Evolutionary conservation across 257 asterid species (phyloP).

Genomic region (Ajuga chamaepitys): DNA sequence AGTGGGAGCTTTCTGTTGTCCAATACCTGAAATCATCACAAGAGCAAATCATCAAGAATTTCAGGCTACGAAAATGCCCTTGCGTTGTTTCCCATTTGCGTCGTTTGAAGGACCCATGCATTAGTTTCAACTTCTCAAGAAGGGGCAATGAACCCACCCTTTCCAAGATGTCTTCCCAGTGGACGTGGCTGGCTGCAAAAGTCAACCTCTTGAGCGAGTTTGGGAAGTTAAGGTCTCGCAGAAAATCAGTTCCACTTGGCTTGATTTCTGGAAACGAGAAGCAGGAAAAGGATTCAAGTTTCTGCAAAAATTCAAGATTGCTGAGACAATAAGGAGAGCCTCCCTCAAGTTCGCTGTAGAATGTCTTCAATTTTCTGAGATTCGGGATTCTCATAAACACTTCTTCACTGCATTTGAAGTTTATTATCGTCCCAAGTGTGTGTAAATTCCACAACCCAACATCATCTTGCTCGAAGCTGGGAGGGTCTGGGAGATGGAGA

Average conservation of each 20-base stretch:
- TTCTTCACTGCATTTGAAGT: slow-evolving; percentile 5
- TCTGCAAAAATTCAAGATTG: neutral
- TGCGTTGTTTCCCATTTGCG: neutral
- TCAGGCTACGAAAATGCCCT: neutral
- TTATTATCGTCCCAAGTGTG: neutral
- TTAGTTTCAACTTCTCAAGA: neutral
- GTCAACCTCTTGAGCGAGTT: neutral
- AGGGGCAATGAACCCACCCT: neutral
- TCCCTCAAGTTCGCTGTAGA: neutral
- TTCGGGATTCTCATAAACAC: slow-evolving; percentile 13
- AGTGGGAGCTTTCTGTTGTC: neutral
- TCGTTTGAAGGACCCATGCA: neutral
- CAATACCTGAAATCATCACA: neutral
- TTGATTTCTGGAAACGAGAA: neutral
- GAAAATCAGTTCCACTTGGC: neutral
- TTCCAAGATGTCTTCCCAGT: neutral
- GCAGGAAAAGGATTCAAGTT: neutral
- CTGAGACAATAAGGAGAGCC: neutral
- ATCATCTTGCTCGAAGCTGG: neutral
- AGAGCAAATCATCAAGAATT: neutral
- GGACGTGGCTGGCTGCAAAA: no score
- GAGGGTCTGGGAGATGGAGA: slow-evolving; percentile 3
- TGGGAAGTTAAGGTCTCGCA: neutral
- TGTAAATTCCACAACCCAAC: slow-evolving; percentile 5
- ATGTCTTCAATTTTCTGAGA: neutral